A percentile compares a stretch with the other conserved stretches of the same genome.
These are phyloP conservation scores for Drechslera avenae DNA, from an alignment of 2,329 filamentous ascomycete genomes.

Conservation along the genomic window DNA sequence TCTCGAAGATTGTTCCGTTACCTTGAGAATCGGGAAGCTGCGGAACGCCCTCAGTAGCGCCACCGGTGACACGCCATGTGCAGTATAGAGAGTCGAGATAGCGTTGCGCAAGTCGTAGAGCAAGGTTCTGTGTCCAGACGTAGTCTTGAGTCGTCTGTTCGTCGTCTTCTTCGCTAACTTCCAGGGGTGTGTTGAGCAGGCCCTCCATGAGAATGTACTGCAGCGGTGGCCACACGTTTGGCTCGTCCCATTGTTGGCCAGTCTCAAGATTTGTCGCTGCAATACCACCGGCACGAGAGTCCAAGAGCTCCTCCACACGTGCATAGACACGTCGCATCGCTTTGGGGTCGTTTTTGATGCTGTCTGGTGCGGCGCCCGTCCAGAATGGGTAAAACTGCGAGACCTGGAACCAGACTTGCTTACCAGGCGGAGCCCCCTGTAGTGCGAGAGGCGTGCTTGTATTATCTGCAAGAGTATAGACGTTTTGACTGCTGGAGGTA, in stretches of 20 bases:
- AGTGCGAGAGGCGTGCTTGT: conserved; percentile 49
- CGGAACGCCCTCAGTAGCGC: conserved; percentile 54
- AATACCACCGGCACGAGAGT: conserved; percentile 61
- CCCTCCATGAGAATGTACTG: conserved; percentile 68
- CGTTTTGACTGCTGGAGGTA: conserved; percentile 61
- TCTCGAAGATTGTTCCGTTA: conserved; percentile 71
- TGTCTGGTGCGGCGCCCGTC: conserved; percentile 65
- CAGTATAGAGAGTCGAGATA: conserved; percentile 72
- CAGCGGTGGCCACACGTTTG: conserved; percentile 72
- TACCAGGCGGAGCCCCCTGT: conserved; percentile 57
- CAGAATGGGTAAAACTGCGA: conserved; percentile 72
- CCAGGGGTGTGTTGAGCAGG: conserved; percentile 64
- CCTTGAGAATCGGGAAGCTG: conserved; percentile 49
- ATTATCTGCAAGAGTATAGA: conserved; percentile 55
- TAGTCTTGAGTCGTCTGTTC: conserved; percentile 51
- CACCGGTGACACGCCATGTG: conserved; percentile 71
- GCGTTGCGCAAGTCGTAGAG: conserved; percentile 65
- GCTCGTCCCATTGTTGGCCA: conserved; percentile 72
- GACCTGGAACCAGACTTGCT: conserved; percentile 63
- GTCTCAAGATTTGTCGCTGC: conserved; percentile 66
- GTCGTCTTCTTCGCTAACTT: conserved; percentile 60
- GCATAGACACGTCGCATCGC: conserved; percentile 61
- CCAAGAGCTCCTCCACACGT: conserved; percentile 60
- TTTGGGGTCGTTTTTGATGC: conserved; percentile 63
- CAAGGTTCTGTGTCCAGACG: conserved; percentile 59